Evolutionary conservation across 2,329 filamentous ascomycete species (phyloP).

Genomic region (Onygenales sp.): DNA sequence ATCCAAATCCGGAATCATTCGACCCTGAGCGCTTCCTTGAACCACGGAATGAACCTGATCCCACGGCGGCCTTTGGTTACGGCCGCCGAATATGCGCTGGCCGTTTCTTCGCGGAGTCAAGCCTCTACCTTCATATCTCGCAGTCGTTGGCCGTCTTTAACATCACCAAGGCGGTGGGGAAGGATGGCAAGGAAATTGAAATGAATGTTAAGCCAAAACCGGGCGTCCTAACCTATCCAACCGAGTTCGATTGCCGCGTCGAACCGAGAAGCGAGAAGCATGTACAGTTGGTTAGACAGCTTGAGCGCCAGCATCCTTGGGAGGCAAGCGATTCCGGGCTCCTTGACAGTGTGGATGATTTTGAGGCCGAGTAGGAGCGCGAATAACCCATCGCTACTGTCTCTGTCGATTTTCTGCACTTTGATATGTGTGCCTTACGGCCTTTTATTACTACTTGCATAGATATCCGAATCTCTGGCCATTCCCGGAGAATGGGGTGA

Average conservation of each 20-base stretch:
- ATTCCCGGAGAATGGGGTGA: too few relatives aligned
- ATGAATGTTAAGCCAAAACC: constrained; percentile 26
- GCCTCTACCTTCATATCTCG: constrained; percentile 32
- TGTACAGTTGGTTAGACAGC: constrained; percentile 21
- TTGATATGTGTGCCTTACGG: too few relatives aligned
- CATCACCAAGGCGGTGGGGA: constrained; percentile 25
- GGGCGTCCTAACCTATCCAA: constrained; percentile 27
- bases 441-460: too few relatives aligned
- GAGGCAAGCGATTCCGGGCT: constrained; percentile 27
- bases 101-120: constrained; percentile 32
- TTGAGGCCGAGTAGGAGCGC: neutral
- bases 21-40: constrained; percentile 35
- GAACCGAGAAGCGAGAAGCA: constrained; percentile 25
- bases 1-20: constrained; percentile 30
- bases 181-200: constrained; percentile 30
- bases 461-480: too few relatives aligned
- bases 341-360: constrained; percentile 4
- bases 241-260: constrained; percentile 25
- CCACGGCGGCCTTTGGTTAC: constrained; percentile 28
- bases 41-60: constrained; percentile 26
- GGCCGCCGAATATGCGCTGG: constrained; percentile 37
- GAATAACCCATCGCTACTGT: too few relatives aligned
- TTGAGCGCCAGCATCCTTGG: constrained; percentile 30
- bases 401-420: too few relatives aligned
- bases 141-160: constrained; percentile 40